These are phyloP conservation scores for Lithohypha guttulata DNA, from an alignment of 2,329 filamentous ascomycete species.

Conservation along the genomic window DNA sequence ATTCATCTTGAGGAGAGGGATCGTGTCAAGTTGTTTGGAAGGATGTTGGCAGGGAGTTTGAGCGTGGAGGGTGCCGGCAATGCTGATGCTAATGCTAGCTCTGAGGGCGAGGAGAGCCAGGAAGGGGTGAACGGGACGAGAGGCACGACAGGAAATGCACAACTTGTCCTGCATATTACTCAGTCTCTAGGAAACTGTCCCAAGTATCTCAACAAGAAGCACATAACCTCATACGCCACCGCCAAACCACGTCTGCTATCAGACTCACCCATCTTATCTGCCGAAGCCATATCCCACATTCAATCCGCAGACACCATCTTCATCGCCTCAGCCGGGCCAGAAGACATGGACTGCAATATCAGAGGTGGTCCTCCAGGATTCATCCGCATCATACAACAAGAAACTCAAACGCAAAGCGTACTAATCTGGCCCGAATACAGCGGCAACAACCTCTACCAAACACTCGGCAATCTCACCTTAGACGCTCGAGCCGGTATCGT, in stretches of 20 bases:
- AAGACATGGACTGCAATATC: conserved; percentile 74
- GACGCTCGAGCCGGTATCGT: conserved; percentile 59
- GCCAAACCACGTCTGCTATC: conserved; percentile 45
- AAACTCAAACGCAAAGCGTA: conserved; percentile 26
- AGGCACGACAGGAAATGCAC: conserved; percentile 32
- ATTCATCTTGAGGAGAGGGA: conserved; percentile 57
- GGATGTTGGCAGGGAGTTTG: conserved; percentile 54
- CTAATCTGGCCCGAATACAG: conserved; percentile 75
- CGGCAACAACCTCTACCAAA: conserved; percentile 75
- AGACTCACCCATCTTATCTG: conserved; percentile 38
- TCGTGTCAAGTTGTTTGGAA: conserved; percentile 63
- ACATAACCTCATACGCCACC: conserved; percentile 42
- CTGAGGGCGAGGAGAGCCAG: neutral
- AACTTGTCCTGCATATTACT: conserved; percentile 57
- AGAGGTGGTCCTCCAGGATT: conserved; percentile 67
- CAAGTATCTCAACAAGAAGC: conserved; percentile 73
- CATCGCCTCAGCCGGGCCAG: conserved; percentile 52
- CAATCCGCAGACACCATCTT: conserved; percentile 64
- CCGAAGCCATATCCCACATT: conserved; percentile 49
- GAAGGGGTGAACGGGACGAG: too few species aligned
- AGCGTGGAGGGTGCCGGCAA: conserved; percentile 24
- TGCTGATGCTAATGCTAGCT: conserved; percentile 3
- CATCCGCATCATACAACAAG: conserved; percentile 57
- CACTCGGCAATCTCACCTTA: conserved; percentile 61
- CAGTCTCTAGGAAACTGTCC: conserved; percentile 49